Percentiles rank a stretch among this genome's conserved stretches.
Conservation (phyloP, 768 basidiomycete genomes). For the Hypholoma fasciculare region DNA sequence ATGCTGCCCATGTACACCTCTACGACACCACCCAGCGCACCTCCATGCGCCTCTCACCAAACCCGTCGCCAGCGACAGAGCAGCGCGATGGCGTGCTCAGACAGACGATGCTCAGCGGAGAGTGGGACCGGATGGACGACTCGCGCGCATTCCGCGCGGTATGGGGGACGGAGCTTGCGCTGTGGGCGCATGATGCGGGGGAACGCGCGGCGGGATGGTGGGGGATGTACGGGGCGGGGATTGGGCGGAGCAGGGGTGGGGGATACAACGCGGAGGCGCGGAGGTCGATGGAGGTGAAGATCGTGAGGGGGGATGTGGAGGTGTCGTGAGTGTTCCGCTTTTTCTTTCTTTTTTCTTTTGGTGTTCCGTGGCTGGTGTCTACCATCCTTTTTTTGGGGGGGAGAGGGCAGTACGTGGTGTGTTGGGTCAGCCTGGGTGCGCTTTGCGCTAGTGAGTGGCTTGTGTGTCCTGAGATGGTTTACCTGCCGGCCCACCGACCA, state of each 20-base stretch:
- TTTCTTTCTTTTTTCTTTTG: background rate
- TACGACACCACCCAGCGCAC: constrained; percentile 13
- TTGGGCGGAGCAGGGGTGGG: background rate
- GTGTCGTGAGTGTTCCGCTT: background rate
- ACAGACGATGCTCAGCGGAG: constrained; percentile 31
- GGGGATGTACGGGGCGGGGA: constrained; percentile 42
- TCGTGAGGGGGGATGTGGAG: background rate
- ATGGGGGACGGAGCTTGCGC: constrained; percentile 53
- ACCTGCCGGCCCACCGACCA: too few species aligned
- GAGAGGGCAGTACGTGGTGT: too few species aligned
- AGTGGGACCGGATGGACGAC: constrained; percentile 48
- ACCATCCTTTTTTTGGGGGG: background rate
- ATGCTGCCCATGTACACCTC: constrained; percentile 16
- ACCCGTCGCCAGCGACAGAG: constrained; percentile 28
- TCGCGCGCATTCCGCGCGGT: constrained; percentile 37
- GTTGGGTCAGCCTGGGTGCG: too few species aligned
- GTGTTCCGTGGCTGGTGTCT: too few species aligned
- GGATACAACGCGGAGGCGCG: background rate
- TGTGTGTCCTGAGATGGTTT: too few species aligned
- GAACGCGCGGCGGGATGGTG: constrained; percentile 69
- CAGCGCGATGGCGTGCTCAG: constrained; percentile 15
- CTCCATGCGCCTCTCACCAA: constrained; percentile 26
- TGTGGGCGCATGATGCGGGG: constrained; percentile 52
- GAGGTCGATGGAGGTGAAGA: background rate
- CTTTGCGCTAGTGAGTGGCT: too few species aligned